Percentiles rank a stretch among this genome's conserved stretches.
Conservation (phyloP, 2,329 filamentous ascomycete species). For the Fusarium sororula region DNA sequence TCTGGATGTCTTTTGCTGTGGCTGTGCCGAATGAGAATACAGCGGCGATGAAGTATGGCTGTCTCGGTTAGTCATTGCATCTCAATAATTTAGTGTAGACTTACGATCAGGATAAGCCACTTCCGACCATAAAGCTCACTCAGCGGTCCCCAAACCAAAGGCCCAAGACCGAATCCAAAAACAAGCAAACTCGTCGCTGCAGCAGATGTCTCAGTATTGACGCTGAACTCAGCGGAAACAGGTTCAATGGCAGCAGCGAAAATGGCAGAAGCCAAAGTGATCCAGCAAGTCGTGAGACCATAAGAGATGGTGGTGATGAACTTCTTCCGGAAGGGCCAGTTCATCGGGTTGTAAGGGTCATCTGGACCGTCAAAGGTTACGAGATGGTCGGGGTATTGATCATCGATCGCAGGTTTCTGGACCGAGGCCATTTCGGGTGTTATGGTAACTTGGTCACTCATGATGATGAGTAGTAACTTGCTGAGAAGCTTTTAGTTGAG, state of each 20-base stretch:
- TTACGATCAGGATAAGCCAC: neutral
- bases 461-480: neutral
- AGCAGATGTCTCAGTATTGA: neutral
- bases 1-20: neutral
- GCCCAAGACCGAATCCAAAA: neutral
- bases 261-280: neutral
- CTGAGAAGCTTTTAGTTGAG: fast-evolving
- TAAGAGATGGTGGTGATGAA: neutral
- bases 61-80: fast-evolving
- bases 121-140: neutral
- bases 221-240: neutral
- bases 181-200: neutral
- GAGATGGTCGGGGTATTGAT: neutral
- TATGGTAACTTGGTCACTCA: neutral
- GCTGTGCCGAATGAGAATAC: neutral
- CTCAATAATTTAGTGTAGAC: fast-evolving
- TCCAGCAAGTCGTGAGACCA: slow-evolving; percentile 1
- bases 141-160: neutral
- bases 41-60: neutral
- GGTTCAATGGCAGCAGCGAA: neutral
- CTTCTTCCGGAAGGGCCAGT: neutral
- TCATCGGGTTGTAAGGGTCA: neutral
- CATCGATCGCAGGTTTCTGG: neutral
- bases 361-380: neutral
- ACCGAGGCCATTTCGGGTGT: neutral